Evolutionary conservation across 75 land plant genomes (phyloP).

Genomic region (Pseudotsuga menziesii): DNA sequence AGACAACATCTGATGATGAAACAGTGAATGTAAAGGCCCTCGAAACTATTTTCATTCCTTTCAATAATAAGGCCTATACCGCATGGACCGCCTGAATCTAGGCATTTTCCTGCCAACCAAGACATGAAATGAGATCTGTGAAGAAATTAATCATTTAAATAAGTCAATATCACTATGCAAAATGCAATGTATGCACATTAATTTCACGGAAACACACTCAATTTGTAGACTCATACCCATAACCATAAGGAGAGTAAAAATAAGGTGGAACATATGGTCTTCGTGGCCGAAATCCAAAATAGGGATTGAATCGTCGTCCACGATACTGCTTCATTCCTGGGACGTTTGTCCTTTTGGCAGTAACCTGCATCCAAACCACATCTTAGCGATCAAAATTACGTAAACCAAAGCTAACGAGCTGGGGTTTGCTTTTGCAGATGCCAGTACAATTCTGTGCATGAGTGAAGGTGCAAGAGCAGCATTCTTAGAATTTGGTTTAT

Average conservation of each 20-base stretch:
- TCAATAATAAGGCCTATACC: constrained; percentile 74
- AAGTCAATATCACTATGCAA: constrained; percentile 12
- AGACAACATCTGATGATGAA: not conserved
- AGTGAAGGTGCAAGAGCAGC: no score
- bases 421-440: no score
- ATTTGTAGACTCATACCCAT: constrained; percentile 52
- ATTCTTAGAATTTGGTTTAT: no score
- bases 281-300: constrained; percentile 37
- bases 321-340: constrained; percentile 91
- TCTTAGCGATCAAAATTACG: not conserved
- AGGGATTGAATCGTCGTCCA: constrained; percentile 58
- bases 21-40: not conserved
- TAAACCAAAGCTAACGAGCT: no score
- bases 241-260: constrained; percentile 65
- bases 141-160: constrained; percentile 7
- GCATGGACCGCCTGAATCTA: constrained; percentile 76
- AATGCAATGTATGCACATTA: constrained; percentile 15
- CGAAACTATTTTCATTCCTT: constrained; percentile 7
- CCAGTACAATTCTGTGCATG: no score
- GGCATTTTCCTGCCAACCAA: constrained; percentile 52
- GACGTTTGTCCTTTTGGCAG: constrained; percentile 81
- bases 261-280: constrained; percentile 61
- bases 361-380: constrained; percentile 41
- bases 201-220: constrained; percentile 14
- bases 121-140: not conserved